Conservation (phyloP, 1,139 yeast species). For the Taphrina pruni region DNA sequence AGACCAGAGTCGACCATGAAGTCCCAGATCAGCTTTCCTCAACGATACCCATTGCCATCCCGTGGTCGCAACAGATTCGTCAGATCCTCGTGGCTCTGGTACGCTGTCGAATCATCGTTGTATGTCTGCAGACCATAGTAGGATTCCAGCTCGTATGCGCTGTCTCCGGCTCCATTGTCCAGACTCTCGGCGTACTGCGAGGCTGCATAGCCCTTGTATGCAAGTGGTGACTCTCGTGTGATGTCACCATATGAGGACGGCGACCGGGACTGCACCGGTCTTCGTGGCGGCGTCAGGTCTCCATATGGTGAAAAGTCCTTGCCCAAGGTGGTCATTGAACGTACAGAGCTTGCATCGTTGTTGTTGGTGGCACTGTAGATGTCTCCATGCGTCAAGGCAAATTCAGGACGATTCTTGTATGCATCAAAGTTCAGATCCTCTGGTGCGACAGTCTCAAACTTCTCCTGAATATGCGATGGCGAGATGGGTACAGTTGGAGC, state of each 20-base stretch:
- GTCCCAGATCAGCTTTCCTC: no score
- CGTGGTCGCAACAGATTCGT: constrained; percentile 12
- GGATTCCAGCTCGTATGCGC: constrained; percentile 6
- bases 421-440: constrained; percentile 49
- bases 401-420: constrained; percentile 44
- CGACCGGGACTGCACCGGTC: constrained; percentile 1
- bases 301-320: constrained; percentile 8
- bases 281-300: constrained; percentile 1
- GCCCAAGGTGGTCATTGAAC: constrained; percentile 2
- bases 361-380: neutral
- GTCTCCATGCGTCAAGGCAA: constrained; percentile 39
- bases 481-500: constrained; percentile 27
- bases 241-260: constrained; percentile 1
- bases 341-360: constrained; percentile 6
- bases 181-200: constrained; percentile 8
- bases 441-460: constrained; percentile 50
- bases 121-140: constrained; percentile 1
- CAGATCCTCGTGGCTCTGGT: constrained; percentile 22
- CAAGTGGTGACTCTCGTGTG: constrained; percentile 11
- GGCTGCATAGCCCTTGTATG: constrained; percentile 10
- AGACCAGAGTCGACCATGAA: no score
- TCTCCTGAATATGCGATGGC: constrained; percentile 42
- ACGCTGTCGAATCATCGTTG: constrained; percentile 1
- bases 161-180: neutral
- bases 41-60: neutral